Evolutionary conservation across 768 basidiomycete genomes (phyloP), one percentile per base, ranked within the genome.

Genomic region (Boletus sp.): DNA sequence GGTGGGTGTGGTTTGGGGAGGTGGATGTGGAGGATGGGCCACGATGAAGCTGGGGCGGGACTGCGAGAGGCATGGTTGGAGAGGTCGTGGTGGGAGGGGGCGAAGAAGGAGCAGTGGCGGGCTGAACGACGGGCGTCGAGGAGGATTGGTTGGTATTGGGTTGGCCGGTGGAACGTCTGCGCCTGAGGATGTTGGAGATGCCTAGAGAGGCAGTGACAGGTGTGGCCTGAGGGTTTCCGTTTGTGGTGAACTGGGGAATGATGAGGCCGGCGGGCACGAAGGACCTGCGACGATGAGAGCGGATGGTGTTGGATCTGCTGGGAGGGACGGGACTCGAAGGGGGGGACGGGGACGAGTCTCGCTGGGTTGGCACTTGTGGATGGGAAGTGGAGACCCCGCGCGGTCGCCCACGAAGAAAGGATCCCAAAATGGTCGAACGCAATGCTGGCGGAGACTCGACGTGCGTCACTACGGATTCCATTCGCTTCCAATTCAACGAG

Each of bases 361-460:
- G 67, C 35, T 65, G 67, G 9, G 40, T 27, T 40, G 52, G 14
- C 34, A 38, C 43, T 61, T 64, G 53, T 43, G 56, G 55, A 41
- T 83, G 81, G 21, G 84, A 83, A 69, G 83, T 79, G 32, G 85
- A 87, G 42, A 79, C 74, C 67, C 85, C 87, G 61, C 86, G 78
- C 17, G 85, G 86, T 57, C 87, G 75, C 43, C 81, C 82, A 55
- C 87, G 83, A 56, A 90, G 77, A 69, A 89, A 83, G 48, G 83
- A 84, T 54, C 86, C 83, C 44, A 90, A 78, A 68, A 90, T 88
- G 56, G 84, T 84, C 57, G 68, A 61, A 53, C 87, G 77, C 33
- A 78, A 67, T 6, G 69, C 69, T 37, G 72, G 66, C 37, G 71
- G 66, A 37, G 74, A 52, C 51, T 68, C 70, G 52, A 57, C 56